Conservation (phyloP, 257 asterid species). For the Anisodus tanguticus region DNA sequence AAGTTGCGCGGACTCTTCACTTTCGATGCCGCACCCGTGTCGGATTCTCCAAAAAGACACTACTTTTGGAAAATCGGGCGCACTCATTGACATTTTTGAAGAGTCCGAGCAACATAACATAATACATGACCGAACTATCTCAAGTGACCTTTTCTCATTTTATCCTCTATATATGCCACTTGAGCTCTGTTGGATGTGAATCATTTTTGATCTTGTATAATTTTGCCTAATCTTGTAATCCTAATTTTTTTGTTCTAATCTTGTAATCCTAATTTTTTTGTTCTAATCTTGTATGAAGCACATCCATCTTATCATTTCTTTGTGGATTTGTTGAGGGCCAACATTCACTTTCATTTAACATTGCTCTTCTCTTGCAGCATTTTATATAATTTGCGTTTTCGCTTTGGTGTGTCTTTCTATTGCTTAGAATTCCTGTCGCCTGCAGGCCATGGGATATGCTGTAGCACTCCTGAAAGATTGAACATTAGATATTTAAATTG, state of each 20-base stretch:
- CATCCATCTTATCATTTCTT: neutral
- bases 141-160: neutral
- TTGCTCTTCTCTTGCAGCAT: neutral
- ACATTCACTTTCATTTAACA: neutral
- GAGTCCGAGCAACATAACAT: neutral
- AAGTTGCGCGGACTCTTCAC: too few species aligned
- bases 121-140: neutral
- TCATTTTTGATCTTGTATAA: neutral
- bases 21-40: too few species aligned
- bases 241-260: neutral
- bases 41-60: too few species aligned
- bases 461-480: neutral
- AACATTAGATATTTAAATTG: too few species aligned
- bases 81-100: too few species aligned
- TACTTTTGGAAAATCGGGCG: too few species aligned
- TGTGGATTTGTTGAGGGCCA: neutral
- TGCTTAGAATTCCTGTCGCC: neutral
- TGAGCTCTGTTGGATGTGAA: neutral
- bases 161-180: neutral
- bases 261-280: neutral
- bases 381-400: neutral
- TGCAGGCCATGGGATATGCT: neutral
- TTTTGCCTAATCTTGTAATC: neutral
- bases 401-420: neutral
- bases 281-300: neutral